phyloP scores from a whole-genome alignment of 2,329 filamentous ascomycete genomes.

The Byssothecium circinans region DNA sequence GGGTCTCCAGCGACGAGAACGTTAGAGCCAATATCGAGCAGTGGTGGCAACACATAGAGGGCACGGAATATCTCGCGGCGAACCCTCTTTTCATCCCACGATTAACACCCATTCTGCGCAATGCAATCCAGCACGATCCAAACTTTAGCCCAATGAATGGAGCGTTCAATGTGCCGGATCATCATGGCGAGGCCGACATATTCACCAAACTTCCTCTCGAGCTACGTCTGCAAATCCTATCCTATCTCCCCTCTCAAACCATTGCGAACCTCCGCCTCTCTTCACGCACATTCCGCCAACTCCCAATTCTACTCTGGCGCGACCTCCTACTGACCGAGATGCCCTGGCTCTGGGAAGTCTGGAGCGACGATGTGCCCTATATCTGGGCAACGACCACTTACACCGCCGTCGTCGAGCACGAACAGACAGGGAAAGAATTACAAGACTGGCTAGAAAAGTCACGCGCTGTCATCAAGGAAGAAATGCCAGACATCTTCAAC shows the following conservation, averaged over 20 bases:
- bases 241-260: slow-evolving; percentile 16
- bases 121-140: slow-evolving; percentile 11
- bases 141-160: slow-evolving; percentile 4
- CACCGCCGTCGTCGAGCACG: no score
- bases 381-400: no score
- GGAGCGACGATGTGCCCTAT: not conserved
- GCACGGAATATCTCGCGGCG: slow-evolving; percentile 21
- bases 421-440: no score
- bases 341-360: slow-evolving; percentile 30
- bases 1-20: no score
- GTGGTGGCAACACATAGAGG: slow-evolving; percentile 12
- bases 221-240: slow-evolving; percentile 16
- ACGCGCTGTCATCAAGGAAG: no score
- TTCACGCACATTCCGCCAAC: slow-evolving; percentile 19
- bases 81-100: slow-evolving; percentile 29
- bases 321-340: slow-evolving; percentile 21
- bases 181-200: no score
- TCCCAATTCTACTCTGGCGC: slow-evolving; percentile 21
- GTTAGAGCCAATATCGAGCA: not conserved
- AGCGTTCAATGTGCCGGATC: slow-evolving; percentile 2
- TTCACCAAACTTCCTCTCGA: slow-evolving; percentile 22
- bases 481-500: no score
- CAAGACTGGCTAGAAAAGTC: no score
- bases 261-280: slow-evolving; percentile 23
- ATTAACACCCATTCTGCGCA: slow-evolving; percentile 16